Evolutionary conservation across 345 rosid genomes (phyloP).

Genomic region (Nasturtium officinale): DNA sequence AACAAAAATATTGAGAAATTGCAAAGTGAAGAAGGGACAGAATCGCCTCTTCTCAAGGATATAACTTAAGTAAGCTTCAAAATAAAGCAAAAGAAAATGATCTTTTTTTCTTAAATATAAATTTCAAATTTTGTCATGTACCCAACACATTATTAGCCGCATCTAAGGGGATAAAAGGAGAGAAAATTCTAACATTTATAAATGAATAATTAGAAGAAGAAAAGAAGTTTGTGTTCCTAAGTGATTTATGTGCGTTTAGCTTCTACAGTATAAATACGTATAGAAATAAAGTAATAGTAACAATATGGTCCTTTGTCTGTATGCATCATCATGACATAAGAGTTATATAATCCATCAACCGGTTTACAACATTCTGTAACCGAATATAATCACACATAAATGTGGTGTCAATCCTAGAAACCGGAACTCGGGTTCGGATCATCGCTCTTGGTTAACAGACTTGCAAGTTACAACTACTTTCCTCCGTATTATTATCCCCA

Average conservation of each 20-base stretch:
- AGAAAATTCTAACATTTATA: background rate
- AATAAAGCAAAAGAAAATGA: constrained; percentile 31
- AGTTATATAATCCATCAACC: constrained; percentile 26
- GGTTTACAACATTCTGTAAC: constrained; percentile 22
- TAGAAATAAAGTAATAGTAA: constrained; percentile 13
- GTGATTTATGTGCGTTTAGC: constrained; percentile 33
- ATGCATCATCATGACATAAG: constrained; percentile 38
- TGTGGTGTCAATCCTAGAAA: background rate
- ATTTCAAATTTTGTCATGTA: constrained; percentile 11
- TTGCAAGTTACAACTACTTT: background rate
- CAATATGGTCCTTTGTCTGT: constrained; percentile 26
- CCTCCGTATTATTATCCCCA: background rate
- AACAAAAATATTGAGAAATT: constrained; percentile 16
- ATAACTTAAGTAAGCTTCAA: constrained; percentile 34
- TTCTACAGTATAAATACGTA: constrained; percentile 7
- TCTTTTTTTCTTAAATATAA: background rate
- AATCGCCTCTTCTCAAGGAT: constrained; percentile 29
- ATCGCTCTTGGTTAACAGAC: constrained; percentile 3
- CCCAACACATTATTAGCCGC: constrained; percentile 25
- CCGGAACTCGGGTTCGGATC: constrained; percentile 3
- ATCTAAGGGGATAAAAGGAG: constrained; percentile 17
- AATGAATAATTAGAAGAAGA: constrained; percentile 10
- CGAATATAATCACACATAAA: constrained; percentile 3
- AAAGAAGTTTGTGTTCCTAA: background rate
- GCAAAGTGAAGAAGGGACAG: constrained; percentile 37